Evolutionary conservation across 768 basidiomycete species (phyloP), one percentile per base, ranked within the genome.

Genomic region (Termitomyces sp.): DNA sequence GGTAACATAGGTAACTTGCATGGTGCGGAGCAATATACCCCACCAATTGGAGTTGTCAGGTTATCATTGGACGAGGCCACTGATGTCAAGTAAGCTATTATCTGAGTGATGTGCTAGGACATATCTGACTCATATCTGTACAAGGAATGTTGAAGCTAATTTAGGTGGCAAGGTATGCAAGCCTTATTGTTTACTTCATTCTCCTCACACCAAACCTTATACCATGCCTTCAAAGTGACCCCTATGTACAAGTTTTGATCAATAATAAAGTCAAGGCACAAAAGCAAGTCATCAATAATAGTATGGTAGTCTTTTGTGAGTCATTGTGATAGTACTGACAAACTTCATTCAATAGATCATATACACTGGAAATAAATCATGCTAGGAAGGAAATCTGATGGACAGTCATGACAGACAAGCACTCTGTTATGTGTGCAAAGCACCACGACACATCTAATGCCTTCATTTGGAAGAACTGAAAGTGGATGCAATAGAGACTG

Each of bases 121-220:
- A 42, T n/a, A 43, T 51, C 12, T 19, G 32, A 26, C 42, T 26
- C 10, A 49, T 11, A 14, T 12, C 14, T 44, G 21, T 35, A 1
- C 43, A n/a, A 78, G 77, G 77, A 98, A 98, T 65, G 94, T 98
- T 56, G 95, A 98, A 69, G 88, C 84, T 35, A 72, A 86, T 45
- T 79, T 94, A 28, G 93, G 95, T 37, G 94, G 96, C 61, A 98
- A 97, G 82, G 89, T n/a, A n/a, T n/a, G n/a, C n/a, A n/a, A n/a
- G n/a, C n/a, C n/a, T n/a, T 87, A 50, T 38, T 30, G 1, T 38
- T 11, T 17, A 24, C 46, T 28, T 40, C 35, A 40, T 28, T n/a
- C 17, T 24, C 15, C 15, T n/a, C 8, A 7, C 22, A 26, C n/a
- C 5, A 40, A 49, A 50, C 12, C 37, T 43, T 21, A 17, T 11